Conservation (phyloP, 2,329 filamentous ascomycete species). For the Paracamarosporium sp. region DNA sequence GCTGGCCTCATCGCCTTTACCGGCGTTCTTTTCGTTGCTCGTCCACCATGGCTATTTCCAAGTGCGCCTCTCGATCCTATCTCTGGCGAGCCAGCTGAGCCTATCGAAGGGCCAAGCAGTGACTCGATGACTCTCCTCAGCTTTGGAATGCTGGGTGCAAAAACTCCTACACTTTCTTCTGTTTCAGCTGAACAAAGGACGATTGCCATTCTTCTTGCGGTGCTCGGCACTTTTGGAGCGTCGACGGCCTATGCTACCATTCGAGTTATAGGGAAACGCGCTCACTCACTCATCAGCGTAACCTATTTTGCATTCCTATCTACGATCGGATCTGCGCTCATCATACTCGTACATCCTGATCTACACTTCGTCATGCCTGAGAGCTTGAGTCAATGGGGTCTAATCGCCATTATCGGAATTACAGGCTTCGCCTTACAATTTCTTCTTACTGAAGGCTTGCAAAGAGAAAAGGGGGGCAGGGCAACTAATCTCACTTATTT, state of each 20-base stretch:
- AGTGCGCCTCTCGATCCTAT: slow-evolving; percentile 23
- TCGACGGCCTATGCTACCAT: slow-evolving; percentile 76
- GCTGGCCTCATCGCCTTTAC: slow-evolving; percentile 75
- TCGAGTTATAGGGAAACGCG: slow-evolving; percentile 77
- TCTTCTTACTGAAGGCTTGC: slow-evolving; percentile 75
- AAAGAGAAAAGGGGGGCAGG: slow-evolving; percentile 67
- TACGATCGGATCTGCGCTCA: slow-evolving; percentile 67
- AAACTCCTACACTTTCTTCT: slow-evolving; percentile 8
- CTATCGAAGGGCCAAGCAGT: slow-evolving; percentile 12
- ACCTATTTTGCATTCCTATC: slow-evolving; percentile 79
- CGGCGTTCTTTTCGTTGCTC: slow-evolving; percentile 82
- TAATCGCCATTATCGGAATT: slow-evolving; percentile 71
- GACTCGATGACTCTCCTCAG: slow-evolving; percentile 4
- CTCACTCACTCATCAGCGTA: slow-evolving; percentile 79
- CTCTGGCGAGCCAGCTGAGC: slow-evolving; percentile 38
- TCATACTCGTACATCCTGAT: slow-evolving; percentile 62
- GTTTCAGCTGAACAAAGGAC: slow-evolving; percentile 69
- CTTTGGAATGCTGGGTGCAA: background rate
- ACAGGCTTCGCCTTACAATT: slow-evolving; percentile 84
- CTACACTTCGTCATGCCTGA: slow-evolving; percentile 63
- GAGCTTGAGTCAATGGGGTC: slow-evolving; percentile 64
- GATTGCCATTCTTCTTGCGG: slow-evolving; percentile 69
- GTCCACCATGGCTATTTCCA: slow-evolving; percentile 65
- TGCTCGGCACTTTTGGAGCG: slow-evolving; percentile 77
- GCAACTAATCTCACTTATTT: slow-evolving; percentile 71